Evolutionary conservation across 495 filamentous ascomycete species (phyloP).

Genomic region (Elasticomyces elasticus): DNA sequence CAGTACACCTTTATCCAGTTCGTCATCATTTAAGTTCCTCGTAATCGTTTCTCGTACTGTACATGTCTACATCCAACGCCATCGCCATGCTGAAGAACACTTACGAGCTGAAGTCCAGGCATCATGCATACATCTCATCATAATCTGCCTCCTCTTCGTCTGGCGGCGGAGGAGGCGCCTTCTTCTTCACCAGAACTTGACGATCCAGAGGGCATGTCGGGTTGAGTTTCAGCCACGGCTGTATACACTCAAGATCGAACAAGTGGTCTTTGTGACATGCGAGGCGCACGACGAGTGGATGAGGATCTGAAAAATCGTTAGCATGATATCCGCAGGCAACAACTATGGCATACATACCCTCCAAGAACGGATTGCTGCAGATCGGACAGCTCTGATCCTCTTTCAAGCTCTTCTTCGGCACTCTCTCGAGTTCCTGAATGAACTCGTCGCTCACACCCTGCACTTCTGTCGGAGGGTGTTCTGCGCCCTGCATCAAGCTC

Average conservation of each 20-base stretch:
- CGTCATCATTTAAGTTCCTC: too few species aligned
- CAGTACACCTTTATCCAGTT: too few species aligned
- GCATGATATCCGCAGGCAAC: background rate
- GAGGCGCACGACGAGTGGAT: constrained; percentile 77
- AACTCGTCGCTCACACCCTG: constrained; percentile 71
- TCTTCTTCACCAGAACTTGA: constrained; percentile 66
- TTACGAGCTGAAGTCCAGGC: background rate
- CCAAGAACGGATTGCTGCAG: constrained; percentile 71
- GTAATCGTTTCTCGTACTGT: too few species aligned
- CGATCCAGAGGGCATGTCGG: constrained; percentile 84
- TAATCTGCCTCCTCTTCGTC: constrained; percentile 36
- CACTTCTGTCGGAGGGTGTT: constrained; percentile 55
- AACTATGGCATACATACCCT: constrained; percentile 42
- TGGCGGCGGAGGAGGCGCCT: constrained; percentile 43
- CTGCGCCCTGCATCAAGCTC: constrained; percentile 51
- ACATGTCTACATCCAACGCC: too few species aligned
- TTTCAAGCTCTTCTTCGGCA: constrained; percentile 59
- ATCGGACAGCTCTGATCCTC: constrained; percentile 69
- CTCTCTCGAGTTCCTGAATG: constrained; percentile 72
- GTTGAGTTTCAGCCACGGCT: constrained; percentile 80
- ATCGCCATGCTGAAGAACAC: constrained; percentile 3
- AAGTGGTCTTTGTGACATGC: constrained; percentile 72
- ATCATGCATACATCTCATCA: constrained; percentile 35
- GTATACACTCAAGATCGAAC: constrained; percentile 92
- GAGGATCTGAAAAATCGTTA: constrained; percentile 8